Conservation (phyloP, 176 grass and related monocot genomes). For the Alopecurus myosuroides region DNA sequence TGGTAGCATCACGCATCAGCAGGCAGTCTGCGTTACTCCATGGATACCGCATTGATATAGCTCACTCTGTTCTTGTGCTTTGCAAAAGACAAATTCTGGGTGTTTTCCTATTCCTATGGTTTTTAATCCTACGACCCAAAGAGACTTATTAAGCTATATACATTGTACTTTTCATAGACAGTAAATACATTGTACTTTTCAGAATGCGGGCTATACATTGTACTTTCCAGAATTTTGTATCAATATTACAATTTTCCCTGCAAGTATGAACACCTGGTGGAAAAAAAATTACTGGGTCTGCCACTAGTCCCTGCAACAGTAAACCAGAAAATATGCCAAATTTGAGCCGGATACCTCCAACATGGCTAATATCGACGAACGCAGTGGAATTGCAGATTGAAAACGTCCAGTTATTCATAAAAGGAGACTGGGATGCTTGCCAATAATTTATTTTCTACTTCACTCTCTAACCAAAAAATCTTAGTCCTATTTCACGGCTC, state of each 20-base stretch:
- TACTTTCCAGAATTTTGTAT: background rate
- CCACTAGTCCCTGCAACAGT: background rate
- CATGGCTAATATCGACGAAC: no score
- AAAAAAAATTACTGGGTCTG: background rate
- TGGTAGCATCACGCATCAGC: background rate
- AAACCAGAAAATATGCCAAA: no score
- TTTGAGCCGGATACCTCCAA: no score
- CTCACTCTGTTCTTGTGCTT: conserved; percentile 83
- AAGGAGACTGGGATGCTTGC: background rate
- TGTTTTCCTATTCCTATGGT: no score
- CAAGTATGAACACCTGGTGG: background rate
- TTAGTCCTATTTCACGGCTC: no score
- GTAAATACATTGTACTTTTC: background rate
- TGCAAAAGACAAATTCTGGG: conserved; percentile 10
- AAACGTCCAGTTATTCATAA: background rate
- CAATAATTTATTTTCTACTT: background rate
- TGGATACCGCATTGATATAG: conserved; percentile 60
- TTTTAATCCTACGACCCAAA: no score
- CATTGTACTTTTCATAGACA: no score
- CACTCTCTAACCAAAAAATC: background rate
- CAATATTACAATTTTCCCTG: background rate
- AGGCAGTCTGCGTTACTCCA: conserved; percentile 66
- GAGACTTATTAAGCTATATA: background rate
- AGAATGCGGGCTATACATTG: background rate
- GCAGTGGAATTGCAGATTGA: no score